Percentiles rank a stretch among this genome's conserved stretches.
Evolutionary conservation across 768 basidiomycete species (phyloP).

Genomic region (Lepiota venenata): DNA sequence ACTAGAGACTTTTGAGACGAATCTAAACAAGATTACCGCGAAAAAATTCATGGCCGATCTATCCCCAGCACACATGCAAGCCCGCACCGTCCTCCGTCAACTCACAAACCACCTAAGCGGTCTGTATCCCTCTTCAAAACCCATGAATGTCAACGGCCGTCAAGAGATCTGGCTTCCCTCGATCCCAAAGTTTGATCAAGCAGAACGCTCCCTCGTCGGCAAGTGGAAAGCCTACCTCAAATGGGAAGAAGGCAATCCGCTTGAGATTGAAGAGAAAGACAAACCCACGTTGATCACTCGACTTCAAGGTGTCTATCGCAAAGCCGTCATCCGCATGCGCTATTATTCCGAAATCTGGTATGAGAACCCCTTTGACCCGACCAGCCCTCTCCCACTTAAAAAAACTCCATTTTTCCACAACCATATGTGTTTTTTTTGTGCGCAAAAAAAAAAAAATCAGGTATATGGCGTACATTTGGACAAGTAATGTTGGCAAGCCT

Average conservation of each 20-base stretch:
- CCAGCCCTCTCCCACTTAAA: neutral
- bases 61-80: constrained; percentile 94
- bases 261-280: constrained; percentile 89
- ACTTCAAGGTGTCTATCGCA: constrained; percentile 80
- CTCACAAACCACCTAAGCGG: constrained; percentile 65
- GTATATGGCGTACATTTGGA: constrained; percentile 91
- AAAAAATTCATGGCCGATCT: constrained; percentile 95
- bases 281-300: constrained; percentile 60
- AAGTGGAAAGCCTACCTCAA: constrained; percentile 92
- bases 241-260: constrained; percentile 93
- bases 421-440: constrained; percentile 1
- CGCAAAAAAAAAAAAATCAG: no score
- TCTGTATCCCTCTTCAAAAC: constrained; percentile 39
- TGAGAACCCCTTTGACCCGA: constrained; percentile 14
- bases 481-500: constrained; percentile 63
- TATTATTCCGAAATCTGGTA: constrained; percentile 96
- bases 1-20: constrained; percentile 87
- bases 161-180: constrained; percentile 61
- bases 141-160: constrained; percentile 17
- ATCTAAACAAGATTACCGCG: constrained; percentile 87
- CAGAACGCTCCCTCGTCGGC: constrained; percentile 73
- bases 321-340: constrained; percentile 88
- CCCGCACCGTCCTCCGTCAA: constrained; percentile 83
- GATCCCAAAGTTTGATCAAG: constrained; percentile 66
- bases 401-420: constrained; percentile 4